Base-by-base conservation (phyloP, 1,284 basidiomycete species). In the Kwoniella shivajii region DNA sequence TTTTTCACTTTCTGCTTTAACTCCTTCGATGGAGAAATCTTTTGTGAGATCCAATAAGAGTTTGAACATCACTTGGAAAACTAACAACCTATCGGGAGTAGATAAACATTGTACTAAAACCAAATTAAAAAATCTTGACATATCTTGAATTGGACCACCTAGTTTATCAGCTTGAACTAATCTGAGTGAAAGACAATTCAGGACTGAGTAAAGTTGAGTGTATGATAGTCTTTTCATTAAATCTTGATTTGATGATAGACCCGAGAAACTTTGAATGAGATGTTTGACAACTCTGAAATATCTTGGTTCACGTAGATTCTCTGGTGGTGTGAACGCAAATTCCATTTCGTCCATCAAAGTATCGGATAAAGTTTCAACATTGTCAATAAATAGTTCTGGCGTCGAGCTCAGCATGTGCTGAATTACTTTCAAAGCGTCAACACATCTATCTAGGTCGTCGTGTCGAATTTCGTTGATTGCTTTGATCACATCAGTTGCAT, bases 121-220 rank as follows among this genome's bases (percentile, higher is more conserved):
- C 87, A 97, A 95, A 78, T 99, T 99, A 78, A 99, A 92, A 77
- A 96, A 97, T 57, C 92, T 87, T 20, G 93, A 93, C 65, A 96
- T 74, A 76, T 96, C 89, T 75, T 92, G 89, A 56, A 92, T 83
- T 66, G 88, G 85, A 70, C 71, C 71, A 22, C 75, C 72, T n/a
- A 72, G 56, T 33, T 63, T 61, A 44, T 93, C 91, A 67, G 96
- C 92, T 41, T 95, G 90, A 39, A 96, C 83, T 34, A 99, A 82
- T 24, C 94, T 86, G 54, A 91, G 79, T 0, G 93, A 94, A 58
- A 99, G 79, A 75, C 94, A 91, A 68, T 91, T 89, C 50, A 96
- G 79, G 18, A 97, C 78, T 11, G 63, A 49, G 46, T 69, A 71
- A 13, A 7, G 86, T 34, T 68, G 58, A 36, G 61, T 65, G 56